Percentiles rank a stretch among this genome's conserved stretches.
These are phyloP conservation scores for Penicillium italicum DNA, from an alignment of 2,329 filamentous ascomycete species.

Conservation along the genomic window DNA sequence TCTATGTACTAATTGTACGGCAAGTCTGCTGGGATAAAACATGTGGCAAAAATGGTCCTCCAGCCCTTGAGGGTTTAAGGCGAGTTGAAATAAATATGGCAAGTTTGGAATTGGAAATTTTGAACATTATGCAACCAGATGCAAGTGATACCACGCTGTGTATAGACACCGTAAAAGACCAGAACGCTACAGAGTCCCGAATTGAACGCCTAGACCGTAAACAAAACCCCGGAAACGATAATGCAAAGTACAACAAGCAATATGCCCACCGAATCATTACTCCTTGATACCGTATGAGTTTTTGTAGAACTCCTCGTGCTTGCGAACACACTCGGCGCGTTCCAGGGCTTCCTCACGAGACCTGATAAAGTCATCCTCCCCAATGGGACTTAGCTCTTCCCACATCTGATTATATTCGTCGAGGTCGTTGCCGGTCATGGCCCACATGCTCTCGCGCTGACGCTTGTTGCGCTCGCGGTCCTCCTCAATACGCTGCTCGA, in stretches of 20 bases:
- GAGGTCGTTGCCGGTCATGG: slow-evolving; percentile 62
- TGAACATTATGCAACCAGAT: neutral
- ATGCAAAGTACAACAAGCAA: neutral
- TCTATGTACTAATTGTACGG: neutral
- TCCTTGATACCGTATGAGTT: neutral
- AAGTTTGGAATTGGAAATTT: too few relatives aligned
- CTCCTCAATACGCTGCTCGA: slow-evolving; percentile 95
- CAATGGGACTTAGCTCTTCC: slow-evolving; percentile 82
- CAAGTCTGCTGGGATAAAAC: neutral
- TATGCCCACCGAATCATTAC: neutral
- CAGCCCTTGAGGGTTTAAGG: neutral
- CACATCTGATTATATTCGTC: slow-evolving; percentile 77
- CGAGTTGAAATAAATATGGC: neutral
- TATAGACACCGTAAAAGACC: neutral
- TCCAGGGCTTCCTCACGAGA: slow-evolving; percentile 69
- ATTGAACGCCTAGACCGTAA: neutral
- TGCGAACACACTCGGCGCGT: slow-evolving; percentile 45
- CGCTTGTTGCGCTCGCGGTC: slow-evolving; percentile 93
- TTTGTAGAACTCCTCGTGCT: slow-evolving; percentile 13
- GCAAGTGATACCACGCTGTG: neutral
- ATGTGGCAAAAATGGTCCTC: neutral
- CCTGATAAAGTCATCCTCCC: slow-evolving; percentile 77
- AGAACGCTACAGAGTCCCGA: neutral
- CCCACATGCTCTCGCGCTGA: slow-evolving; percentile 89
- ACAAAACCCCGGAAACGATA: neutral